Conservation (phyloP, 306 rosid species). For the Crataegus laevigata region DNA sequence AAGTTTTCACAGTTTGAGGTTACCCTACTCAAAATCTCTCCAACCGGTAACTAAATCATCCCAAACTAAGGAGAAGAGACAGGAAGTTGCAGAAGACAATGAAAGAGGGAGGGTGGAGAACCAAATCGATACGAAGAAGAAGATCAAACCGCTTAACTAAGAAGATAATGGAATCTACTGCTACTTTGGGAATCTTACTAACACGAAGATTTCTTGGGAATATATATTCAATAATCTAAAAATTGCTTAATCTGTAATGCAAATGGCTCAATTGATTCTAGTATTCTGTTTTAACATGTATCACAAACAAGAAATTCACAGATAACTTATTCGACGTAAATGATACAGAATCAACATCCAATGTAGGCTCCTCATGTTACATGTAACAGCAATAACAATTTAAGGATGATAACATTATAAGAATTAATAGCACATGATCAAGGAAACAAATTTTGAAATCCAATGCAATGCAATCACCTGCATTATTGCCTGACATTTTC, state of each 20-base stretch:
- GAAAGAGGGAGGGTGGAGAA: not conserved
- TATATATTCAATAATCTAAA: not conserved
- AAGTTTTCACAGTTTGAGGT: too few relatives aligned
- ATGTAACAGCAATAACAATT: conserved; percentile 3
- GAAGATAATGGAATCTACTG: not conserved
- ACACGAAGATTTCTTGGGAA: not conserved
- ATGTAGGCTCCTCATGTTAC: conserved; percentile 8
- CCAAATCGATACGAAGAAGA: not conserved
- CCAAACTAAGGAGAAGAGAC: not conserved
- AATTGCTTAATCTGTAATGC: not conserved
- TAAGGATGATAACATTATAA: conserved; percentile 8
- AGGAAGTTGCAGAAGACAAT: not conserved
- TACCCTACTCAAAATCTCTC: not conserved
- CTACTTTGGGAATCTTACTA: not conserved
- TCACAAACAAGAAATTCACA: not conserved
- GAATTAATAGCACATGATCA: conserved; percentile 5
- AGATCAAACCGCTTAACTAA: not conserved
- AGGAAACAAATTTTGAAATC: not conserved
- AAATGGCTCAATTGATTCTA: not conserved
- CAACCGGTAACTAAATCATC: not conserved
- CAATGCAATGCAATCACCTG: conserved; percentile 12
- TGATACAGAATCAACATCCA: conserved; percentile 23
- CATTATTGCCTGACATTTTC: conserved; percentile 46
- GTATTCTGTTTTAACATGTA: not conserved
- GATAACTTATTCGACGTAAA: conserved; percentile 23